Evolutionary conservation across 495 filamentous ascomycete genomes (phyloP), one percentile per base, ranked within the genome.

Genomic region (Trypethelium eluteriae): DNA sequence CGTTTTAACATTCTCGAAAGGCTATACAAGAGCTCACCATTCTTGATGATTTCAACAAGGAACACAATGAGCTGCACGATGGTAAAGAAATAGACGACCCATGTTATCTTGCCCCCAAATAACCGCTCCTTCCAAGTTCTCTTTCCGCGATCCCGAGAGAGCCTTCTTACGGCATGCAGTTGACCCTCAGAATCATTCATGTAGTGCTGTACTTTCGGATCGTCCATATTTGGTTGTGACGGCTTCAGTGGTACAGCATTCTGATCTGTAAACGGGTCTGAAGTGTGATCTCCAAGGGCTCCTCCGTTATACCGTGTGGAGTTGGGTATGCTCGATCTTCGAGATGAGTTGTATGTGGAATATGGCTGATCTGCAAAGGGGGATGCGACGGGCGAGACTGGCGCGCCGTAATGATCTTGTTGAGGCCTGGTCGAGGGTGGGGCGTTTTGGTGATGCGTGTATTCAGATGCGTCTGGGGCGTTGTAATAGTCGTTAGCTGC

Each of bases 31-130:
- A 50, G 70, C 88, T 67, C 82, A 92, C 89, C 85, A 75, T 88
- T 92, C 74, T 88, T 90, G 62, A 89, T 87, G 64, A 98, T 76
- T 81, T 97, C 91, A 41, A 81, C 91, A 70, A 97, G 90, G 70
- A 98, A 98, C n/a, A 97, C 91, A 10, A 79, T 80, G 12, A 95
- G 76, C 75, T 98, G 92, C 25, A 91, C 81, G 16, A 85, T 41
- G 3, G 92, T 92, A 50, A 97, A 83, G 47, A 86, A 74, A 75
- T 92, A 98, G 9, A 91, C 89, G 12, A 96, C 86, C 81, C 89
- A 92, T 1, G 93, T 84, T 71, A 92, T 86, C 72, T 81, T 83
- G 76, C 85, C 81, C 11, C 73, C 76, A 62, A 86, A 84, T 69
- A 83, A 85, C 0, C 82, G 79, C 65, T 80, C 77, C 70, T 76